Evolutionary conservation across 2,329 filamentous ascomycete species (phyloP), one percentile per base, ranked within the genome.

Genomic region (Delphinella strobiligena): DNA sequence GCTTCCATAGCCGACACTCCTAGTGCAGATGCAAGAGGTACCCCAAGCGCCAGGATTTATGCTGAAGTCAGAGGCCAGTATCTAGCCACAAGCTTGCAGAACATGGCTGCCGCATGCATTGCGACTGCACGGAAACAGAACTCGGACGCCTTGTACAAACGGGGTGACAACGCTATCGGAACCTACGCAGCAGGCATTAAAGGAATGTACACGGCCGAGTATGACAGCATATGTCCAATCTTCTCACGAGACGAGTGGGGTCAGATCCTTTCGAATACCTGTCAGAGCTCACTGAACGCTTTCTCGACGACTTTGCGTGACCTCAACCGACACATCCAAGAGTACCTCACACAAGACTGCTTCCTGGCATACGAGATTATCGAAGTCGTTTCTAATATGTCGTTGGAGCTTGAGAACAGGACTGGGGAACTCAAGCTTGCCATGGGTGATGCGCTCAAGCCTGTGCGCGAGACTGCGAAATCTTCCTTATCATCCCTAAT

Each of bases 341-440:
- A 74, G 31, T 88, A 95, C 54, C 66, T 95, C 30, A 75, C 78
- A 49, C 94, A 86, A 0, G 91, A 98, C 59, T 96, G 89, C 61
- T 96, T 85, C 58, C 72, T 98, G 36, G 87, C 87, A 5, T 98
- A 93, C 58, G 91, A 98, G 56, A 84, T 96, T 22, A 84, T 93
- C 22, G 89, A 94, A 52, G 84, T 95, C 44, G 77, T 96, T 34
- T 83, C 85, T 1, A 74, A 73, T 10, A 70, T 94, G 35, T 87
- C 86, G 2, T 80, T 79, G 41, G 79, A 81, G 30, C 66, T 98
- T 3, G 89, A 94, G 47, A 73, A 75, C 4, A 78, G 81, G 45
- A 93, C 87, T 0, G 86, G 86, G 2, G 86, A 94, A 53, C 70
- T 95, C 42, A 94, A 94, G 56, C 69, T 75, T 19, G 74, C 85